Evolutionary conservation across 345 rosid species (phyloP).

Genomic region (Melastoma malabathricum): DNA sequence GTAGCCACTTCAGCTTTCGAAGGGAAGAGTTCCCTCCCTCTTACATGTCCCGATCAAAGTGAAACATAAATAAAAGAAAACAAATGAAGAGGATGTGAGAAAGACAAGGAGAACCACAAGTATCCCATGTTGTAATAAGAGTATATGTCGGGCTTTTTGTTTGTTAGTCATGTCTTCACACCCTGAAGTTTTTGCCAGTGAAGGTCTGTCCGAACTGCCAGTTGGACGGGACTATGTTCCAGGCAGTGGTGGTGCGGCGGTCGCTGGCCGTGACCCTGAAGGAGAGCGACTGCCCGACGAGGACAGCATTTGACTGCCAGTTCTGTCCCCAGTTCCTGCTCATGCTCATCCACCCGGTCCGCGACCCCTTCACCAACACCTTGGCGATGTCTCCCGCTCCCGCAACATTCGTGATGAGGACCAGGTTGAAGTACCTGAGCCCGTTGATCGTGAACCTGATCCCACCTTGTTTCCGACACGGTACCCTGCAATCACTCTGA

Average conservation of each 20-base stretch:
- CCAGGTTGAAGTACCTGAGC: conserved; percentile 58
- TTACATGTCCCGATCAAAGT: neutral
- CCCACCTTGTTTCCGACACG: conserved; percentile 49
- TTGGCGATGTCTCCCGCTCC: conserved; percentile 50
- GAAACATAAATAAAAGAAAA: neutral
- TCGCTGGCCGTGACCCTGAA: conserved; percentile 40
- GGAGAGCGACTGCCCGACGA: conserved; percentile 44
- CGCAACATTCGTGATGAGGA: conserved; percentile 51
- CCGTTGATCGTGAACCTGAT: conserved; percentile 65
- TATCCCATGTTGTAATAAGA: neutral
- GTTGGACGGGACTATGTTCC: conserved; percentile 27
- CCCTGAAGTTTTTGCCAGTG: conserved; percentile 44
- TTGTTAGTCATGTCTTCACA: conserved; percentile 5
- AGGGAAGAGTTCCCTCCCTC: neutral
- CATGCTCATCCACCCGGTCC: conserved; percentile 46
- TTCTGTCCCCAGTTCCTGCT: conserved; percentile 73
- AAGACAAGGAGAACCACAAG: neutral
- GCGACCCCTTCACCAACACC: conserved; percentile 42
- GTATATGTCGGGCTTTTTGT: neutral
- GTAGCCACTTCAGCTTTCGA: neutral
- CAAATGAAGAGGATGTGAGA: neutral
- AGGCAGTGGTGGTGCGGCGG: conserved; percentile 32
- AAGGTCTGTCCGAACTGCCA: conserved; percentile 57
- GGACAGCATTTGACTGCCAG: conserved; percentile 53
- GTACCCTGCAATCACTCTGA: conserved; percentile 19